Percentiles rank a stretch among this genome's conserved stretches.
Evolutionary conservation across 208 protist species (phyloP).

Genomic region (Leishmania mexicana): DNA sequence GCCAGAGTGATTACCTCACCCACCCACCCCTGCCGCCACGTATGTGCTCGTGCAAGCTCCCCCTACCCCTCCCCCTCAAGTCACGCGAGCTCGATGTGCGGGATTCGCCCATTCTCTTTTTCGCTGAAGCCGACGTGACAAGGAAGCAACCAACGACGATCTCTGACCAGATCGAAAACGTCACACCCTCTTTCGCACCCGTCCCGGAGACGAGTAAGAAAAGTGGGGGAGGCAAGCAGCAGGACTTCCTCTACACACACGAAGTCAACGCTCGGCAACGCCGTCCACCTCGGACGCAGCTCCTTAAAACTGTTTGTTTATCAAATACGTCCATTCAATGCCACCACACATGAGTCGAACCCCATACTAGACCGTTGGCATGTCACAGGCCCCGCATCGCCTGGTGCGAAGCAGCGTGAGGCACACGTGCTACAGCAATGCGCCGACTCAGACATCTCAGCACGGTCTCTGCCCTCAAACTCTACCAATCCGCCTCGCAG

Average conservation of each 20-base stretch:
- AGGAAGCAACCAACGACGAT: not conserved
- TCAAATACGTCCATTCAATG: not conserved
- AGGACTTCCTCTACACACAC: not conserved
- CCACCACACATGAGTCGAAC: not conserved
- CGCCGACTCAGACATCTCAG: not conserved
- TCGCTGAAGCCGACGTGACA: not conserved
- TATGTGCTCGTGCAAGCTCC: not conserved
- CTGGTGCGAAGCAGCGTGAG: not conserved
- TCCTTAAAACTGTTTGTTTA: not conserved
- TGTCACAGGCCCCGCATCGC: not conserved
- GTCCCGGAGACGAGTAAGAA: not conserved
- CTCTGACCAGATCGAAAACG: not conserved
- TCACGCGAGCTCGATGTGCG: not conserved
- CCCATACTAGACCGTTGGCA: not conserved
- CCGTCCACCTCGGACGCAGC: not conserved
- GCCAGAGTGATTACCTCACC: not conserved
- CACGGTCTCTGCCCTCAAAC: not conserved
- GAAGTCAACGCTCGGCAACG: not conserved
- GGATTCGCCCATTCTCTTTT: not conserved
- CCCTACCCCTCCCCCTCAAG: not conserved
- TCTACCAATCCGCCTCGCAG: not conserved
- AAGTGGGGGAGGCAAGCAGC: not conserved
- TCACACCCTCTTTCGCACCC: not conserved
- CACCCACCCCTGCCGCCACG: not conserved
- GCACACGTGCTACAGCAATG: not conserved